These are phyloP conservation scores for Orobanche coerulescens DNA, from an alignment of 257 asterid species.

Conservation along the genomic window DNA sequence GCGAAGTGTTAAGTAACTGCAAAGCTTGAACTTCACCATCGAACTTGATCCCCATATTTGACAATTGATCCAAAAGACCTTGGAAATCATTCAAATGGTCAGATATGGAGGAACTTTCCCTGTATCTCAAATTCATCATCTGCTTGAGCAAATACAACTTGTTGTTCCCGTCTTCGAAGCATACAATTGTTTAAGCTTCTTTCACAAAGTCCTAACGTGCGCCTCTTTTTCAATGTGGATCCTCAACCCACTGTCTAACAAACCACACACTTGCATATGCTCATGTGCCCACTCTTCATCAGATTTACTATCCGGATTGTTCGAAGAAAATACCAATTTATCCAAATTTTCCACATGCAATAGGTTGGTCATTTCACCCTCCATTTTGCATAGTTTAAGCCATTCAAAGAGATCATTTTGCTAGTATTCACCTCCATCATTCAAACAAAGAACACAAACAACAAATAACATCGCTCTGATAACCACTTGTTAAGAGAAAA, in stretches of 20 bases:
- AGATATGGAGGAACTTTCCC: not conserved
- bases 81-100: constrained; percentile 22
- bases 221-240: constrained; percentile 1
- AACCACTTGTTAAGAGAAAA: no score
- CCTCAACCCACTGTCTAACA: constrained; percentile 3
- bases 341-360: no score
- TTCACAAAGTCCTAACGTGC: constrained; percentile 9
- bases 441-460: no score
- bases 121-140: constrained; percentile 9
- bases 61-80: not conserved
- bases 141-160: constrained; percentile 16
- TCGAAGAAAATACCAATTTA: no score
- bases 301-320: no score
- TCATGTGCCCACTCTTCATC: no score
- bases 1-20: constrained; percentile 5
- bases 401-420: no score
- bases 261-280: not conserved
- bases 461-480: no score
- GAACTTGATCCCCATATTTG: constrained; percentile 3
- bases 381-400: no score
- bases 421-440: no score
- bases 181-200: constrained; percentile 8
- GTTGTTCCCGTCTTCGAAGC: constrained; percentile 13
- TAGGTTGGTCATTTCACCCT: no score
- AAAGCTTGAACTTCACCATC: no score